These are phyloP conservation scores for Coprinellus aureogranulatus DNA, from an alignment of 768 basidiomycete species.

Conservation along the genomic window DNA sequence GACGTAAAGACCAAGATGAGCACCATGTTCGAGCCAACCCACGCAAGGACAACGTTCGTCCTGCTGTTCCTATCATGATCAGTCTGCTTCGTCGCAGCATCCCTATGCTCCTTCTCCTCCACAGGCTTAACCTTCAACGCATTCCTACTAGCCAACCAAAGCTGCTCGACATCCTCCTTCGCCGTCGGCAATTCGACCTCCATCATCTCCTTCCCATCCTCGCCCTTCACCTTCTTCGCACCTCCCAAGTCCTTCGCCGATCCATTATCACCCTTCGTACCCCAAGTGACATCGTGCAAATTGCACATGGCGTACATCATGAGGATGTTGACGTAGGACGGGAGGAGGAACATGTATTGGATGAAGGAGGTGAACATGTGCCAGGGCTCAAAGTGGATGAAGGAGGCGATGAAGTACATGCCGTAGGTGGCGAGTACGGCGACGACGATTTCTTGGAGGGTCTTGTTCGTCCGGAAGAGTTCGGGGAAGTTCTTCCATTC, in stretches of 20 bases:
- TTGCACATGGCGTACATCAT: slow-evolving; percentile 98
- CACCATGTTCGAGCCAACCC: slow-evolving; percentile 82
- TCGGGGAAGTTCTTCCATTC: slow-evolving; percentile 74
- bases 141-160: slow-evolving; percentile 77
- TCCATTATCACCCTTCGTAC: slow-evolving; percentile 91
- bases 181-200: slow-evolving; percentile 82
- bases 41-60: slow-evolving; percentile 80
- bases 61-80: slow-evolving; percentile 83
- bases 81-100: slow-evolving; percentile 83
- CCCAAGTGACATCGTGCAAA: slow-evolving; percentile 87
- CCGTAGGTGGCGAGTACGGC: slow-evolving; percentile 76
- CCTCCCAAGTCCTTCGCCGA: slow-evolving; percentile 84
- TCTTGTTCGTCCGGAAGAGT: slow-evolving; percentile 64
- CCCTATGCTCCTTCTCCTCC: slow-evolving; percentile 78
- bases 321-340: slow-evolving; percentile 74
- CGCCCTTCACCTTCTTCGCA: slow-evolving; percentile 84
- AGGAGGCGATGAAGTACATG: slow-evolving; percentile 80
- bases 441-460: slow-evolving; percentile 82
- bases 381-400: slow-evolving; percentile 94
- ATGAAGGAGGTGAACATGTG: slow-evolving; percentile 93
- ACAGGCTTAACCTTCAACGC: slow-evolving; percentile 66
- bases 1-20: slow-evolving; percentile 79
- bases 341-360: slow-evolving; percentile 90
- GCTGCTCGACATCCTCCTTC: slow-evolving; percentile 82
- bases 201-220: slow-evolving; percentile 81